These are phyloP conservation scores for Vaccinium darrowii DNA, from an alignment of 148 eudicot genomes.

Conservation along the genomic window DNA sequence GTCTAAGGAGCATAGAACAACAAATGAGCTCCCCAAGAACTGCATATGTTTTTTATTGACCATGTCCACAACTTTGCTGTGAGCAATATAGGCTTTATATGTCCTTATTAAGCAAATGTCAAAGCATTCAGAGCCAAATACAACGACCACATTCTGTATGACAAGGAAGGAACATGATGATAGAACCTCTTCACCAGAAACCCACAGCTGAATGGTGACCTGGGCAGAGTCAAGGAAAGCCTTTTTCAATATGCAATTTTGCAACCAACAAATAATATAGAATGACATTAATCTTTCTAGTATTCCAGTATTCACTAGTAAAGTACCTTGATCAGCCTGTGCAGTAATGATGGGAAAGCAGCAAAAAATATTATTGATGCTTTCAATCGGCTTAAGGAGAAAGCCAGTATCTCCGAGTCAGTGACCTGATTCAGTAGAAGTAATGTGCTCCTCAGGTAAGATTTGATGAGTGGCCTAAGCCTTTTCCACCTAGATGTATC, in stretches of 20 bases:
- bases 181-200: slow-evolving; percentile 59
- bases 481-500: slow-evolving; percentile 65
- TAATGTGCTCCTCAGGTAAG: slow-evolving; percentile 77
- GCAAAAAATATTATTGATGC: slow-evolving; percentile 74
- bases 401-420: slow-evolving; percentile 66
- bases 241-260: not conserved
- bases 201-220: slow-evolving; percentile 84
- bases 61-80: slow-evolving; percentile 47
- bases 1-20: slow-evolving; percentile 75
- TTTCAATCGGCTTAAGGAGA: slow-evolving; percentile 59
- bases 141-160: slow-evolving; percentile 59
- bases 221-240: slow-evolving; percentile 28
- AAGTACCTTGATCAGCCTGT: slow-evolving; percentile 71
- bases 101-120: slow-evolving; percentile 65
- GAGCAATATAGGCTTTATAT: slow-evolving; percentile 59
- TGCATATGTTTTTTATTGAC: slow-evolving; percentile 51
- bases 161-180: slow-evolving; percentile 65
- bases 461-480: slow-evolving; percentile 67
- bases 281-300: not conserved
- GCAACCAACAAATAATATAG: not conserved
- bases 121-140: slow-evolving; percentile 51
- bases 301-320: slow-evolving; percentile 8
- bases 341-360: slow-evolving; percentile 65
- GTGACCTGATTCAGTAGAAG: slow-evolving; percentile 74
- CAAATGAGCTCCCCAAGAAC: slow-evolving; percentile 54